Base-by-base conservation (phyloP, 1,139 yeast genomes). In the Saccharomyces pastorianus region DNA sequence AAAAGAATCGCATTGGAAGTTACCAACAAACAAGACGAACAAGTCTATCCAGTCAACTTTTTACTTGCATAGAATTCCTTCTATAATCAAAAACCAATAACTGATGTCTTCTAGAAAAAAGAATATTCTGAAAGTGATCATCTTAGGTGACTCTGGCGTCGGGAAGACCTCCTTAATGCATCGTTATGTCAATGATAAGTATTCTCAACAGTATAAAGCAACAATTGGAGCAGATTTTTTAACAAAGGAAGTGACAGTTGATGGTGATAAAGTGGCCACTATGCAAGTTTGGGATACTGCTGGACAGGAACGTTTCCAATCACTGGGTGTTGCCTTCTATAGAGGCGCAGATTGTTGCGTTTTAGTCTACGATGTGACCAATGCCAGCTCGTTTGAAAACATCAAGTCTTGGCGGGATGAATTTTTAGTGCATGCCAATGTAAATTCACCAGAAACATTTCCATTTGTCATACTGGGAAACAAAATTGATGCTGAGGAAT, bases 271-370 rank as follows among this genome's bases (percentile, higher is more conserved):
- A 66, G 80, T 81, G 54, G 91, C 86, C 14, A 84, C 90, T 3
- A 78, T 85, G 76, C 96, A 93, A 76, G 88, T 93, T 54, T 93
- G 99, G 99, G 99, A 93, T 69, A 93, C 99, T 47, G 99, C 99
- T 2, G 99, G 99, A 29, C 99, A 93, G 75, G 99, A 93, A 72
- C 77, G 99, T 62, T 93, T 93, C 76, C 99, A 93, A 73, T 85
- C 95, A 57, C 77, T 93, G 59, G 99, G 99, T 17, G 98, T 93
- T 49, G 99, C 99, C 1, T 93, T 93, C 71, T 93, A 93, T 72
- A 79, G 99, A 64, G 99, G 99, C 38, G 97, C 99, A 0, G 99
- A 93, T 71, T 93, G 98, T 72, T 93, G 99, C 73, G 97, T 93
- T 8, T 78, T 93, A 58, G 96, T 95, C 63, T 91, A 86, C 71